These are phyloP conservation scores for Neurospora sp. DNA, from an alignment of 495 filamentous ascomycete species.

Conservation along the genomic window DNA sequence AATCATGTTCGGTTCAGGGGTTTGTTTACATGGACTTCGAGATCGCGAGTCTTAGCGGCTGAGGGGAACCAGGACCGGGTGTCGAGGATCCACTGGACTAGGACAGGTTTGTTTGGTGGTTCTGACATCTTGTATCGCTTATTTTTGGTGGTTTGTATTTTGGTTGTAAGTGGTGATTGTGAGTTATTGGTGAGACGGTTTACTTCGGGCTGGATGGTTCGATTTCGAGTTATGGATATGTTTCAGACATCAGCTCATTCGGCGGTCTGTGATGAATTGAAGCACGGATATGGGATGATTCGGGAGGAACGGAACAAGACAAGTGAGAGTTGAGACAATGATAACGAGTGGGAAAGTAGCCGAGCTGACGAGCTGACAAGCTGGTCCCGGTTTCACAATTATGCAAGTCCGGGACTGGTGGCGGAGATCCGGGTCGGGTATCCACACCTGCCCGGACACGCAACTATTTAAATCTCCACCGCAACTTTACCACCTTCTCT, in stretches of 20 bases:
- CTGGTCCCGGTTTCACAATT: not conserved
- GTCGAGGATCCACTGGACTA: constrained; percentile 39
- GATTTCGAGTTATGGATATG: not conserved
- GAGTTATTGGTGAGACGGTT: not conserved
- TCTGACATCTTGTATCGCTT: not conserved
- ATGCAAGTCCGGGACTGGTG: not conserved
- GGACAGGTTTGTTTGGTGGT: constrained; percentile 5
- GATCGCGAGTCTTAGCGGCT: constrained; percentile 28
- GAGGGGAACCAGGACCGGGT: constrained; percentile 33
- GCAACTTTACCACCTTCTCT: not conserved
- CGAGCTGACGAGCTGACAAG: not conserved
- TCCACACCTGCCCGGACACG: not conserved
- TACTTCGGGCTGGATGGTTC: not conserved
- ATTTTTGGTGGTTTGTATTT: not conserved
- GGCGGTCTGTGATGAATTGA: not conserved
- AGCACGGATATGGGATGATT: not conserved
- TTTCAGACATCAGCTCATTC: not conserved
- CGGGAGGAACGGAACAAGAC: not conserved
- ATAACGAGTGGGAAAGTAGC: not conserved
- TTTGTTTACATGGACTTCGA: constrained; percentile 26
- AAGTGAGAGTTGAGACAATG: not conserved
- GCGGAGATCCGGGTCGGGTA: not conserved
- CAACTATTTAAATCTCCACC: not conserved
- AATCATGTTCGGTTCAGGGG: not conserved
- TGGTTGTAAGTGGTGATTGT: not conserved